Evolutionary conservation across 116 monocot species (phyloP), one percentile per base, ranked within the genome.

Genomic region (Phalaenopsis hybrid): DNA sequence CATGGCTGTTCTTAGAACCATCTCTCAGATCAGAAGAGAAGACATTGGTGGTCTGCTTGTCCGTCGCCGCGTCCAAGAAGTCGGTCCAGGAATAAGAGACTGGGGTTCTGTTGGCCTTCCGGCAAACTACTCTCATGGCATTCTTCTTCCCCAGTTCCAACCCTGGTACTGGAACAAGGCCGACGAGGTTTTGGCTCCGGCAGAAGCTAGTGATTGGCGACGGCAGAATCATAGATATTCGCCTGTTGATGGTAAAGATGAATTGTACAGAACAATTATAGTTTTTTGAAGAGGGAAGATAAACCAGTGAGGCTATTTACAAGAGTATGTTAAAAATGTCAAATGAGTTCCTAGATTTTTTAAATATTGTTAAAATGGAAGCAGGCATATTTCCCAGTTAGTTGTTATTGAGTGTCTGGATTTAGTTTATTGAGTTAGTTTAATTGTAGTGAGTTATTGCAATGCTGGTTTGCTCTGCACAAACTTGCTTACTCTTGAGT

Each of bases 61-160:
- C 1, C 93, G 95, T 4, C 80, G 87, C 74, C 91, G 95, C 75
- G 77, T 88, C 74, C 75, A 81, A 44, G 92, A 93, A 80, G 80
- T 79, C 25, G 77, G 80, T 34, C 77, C 79, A 6, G 99, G 99
- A 16, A 37, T 52, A 20, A 85, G 88, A 74, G 99, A 99, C 70
- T 99, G 93, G 99, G 99, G 93, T 4, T 99, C 99, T 9, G 85
- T 95, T 17, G 79, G 92, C 79, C 85, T 95, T 9, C 93, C 87
- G 17, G 76, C 67, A 11, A 28, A 55, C 57, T 79, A 52, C 16
- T 78, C 59, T 4, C 23, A 61, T 70, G 3, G 28, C 15, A 15
- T 55, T 51, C 49, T 77, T 59, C 50, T 52, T 18, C 61, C 84
- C 8, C 88, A 89, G 70, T 46, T 89, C 44, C 75, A 87, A 20